A percentile compares a stretch with the other conserved stretches of the same genome.
Conservation (phyloP, 1,139 yeast genomes). For the Suhomyces chickasaworum region DNA sequence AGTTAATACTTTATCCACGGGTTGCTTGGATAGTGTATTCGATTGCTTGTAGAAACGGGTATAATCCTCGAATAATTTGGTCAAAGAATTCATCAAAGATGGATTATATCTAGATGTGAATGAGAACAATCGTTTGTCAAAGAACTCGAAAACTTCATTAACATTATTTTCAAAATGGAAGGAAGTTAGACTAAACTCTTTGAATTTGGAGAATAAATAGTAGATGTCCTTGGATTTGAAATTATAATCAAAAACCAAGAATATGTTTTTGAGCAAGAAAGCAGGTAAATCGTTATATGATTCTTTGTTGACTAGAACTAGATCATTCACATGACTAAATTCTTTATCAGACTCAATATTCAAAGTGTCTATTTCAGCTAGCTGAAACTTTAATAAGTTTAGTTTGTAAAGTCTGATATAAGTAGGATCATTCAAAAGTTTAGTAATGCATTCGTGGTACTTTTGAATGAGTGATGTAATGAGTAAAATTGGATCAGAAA, state of each 20-base stretch:
- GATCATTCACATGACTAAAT: conserved; percentile 3
- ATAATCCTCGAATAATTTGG: not conserved
- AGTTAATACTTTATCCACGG: not conserved
- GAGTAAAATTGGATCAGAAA: conserved; percentile 8
- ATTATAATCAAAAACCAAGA: conserved; percentile 10
- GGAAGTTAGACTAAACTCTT: not conserved
- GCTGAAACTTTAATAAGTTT: conserved; percentile 4
- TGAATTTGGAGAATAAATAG: conserved; percentile 1
- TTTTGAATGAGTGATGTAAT: conserved; percentile 8
- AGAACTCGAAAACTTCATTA: conserved; percentile 3
- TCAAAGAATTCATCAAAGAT: not conserved
- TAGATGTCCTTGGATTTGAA: conserved; percentile 12
- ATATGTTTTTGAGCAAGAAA: conserved; percentile 5
- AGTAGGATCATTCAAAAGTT: conserved; percentile 10
- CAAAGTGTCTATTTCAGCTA: not conserved
- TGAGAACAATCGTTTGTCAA: conserved; percentile 8
- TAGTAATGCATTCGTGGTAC: conserved; percentile 11
- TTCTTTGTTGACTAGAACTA: conserved; percentile 8
- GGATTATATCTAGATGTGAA: not conserved
- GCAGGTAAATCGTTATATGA: conserved; percentile 3
- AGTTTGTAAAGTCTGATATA: conserved; percentile 9
- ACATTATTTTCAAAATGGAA: not conserved
- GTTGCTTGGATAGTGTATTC: not conserved
- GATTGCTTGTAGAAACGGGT: not conserved
- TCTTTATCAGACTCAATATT: not conserved